These are phyloP conservation scores for Cladophialophora carrionii DNA, from an alignment of 2,329 filamentous ascomycete genomes.

Conservation along the genomic window DNA sequence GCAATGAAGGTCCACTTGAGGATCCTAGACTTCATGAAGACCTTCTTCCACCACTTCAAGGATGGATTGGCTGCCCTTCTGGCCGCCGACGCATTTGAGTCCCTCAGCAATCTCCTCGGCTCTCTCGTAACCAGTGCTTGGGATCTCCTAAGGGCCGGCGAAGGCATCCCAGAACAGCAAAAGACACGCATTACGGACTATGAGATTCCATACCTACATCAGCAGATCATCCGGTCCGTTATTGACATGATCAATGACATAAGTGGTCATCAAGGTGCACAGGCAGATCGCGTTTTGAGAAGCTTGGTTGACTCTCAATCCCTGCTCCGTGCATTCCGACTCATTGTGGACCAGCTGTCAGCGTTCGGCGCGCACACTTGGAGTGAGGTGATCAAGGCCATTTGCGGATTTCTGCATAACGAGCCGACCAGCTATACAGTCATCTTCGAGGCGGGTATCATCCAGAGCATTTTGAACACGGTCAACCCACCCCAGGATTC, in stretches of 20 bases:
- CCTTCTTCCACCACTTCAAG: constrained; percentile 79
- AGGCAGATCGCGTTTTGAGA: constrained; percentile 84
- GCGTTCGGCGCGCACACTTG: constrained; percentile 91
- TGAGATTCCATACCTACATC: constrained; percentile 86
- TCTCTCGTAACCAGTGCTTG: constrained; percentile 74
- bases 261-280: constrained; percentile 79
- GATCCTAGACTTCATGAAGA: constrained; percentile 85
- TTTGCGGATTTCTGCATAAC: constrained; percentile 97
- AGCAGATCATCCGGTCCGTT: constrained; percentile 89
- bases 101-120: constrained; percentile 84
- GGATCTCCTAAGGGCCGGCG: constrained; percentile 65
- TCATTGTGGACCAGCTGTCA: constrained; percentile 77
- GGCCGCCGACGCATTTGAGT: constrained; percentile 79
- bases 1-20: constrained; percentile 83
- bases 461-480: constrained; percentile 80
- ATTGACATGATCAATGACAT: constrained; percentile 97
- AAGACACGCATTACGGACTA: constrained; percentile 88
- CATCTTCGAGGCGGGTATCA: constrained; percentile 90
- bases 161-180: constrained; percentile 72
- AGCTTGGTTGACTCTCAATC: constrained; percentile 94
- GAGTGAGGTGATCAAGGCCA: constrained; percentile 88
- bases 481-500: constrained; percentile 51
- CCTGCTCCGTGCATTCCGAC: constrained; percentile 75
- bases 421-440: constrained; percentile 97
- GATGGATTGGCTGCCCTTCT: constrained; percentile 84